Base-by-base conservation (phyloP, 371 early-diverging fungal species). In the Choanephora cucurbitarum region DNA sequence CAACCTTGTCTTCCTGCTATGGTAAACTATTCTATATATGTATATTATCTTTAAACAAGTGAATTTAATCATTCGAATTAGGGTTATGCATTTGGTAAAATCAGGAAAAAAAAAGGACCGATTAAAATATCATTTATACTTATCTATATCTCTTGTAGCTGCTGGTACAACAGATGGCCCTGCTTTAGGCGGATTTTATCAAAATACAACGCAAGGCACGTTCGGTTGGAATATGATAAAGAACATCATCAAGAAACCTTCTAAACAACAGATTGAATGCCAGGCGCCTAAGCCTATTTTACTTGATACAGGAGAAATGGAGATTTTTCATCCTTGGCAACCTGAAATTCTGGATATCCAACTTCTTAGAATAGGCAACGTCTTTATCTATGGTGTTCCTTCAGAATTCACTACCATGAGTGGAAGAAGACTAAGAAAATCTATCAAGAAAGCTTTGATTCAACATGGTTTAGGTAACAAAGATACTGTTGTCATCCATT, bases 151-250 rank as follows among this genome's bases (percentile, higher is more conserved):
- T 28, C 28, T 8, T 39, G 61, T 78, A 70, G 78, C 80, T 51
- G 84, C 85, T 39, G 88, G 87, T 45, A 88, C 88, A 15, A 86
- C 85, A 0, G 88, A 88, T 69, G 81, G 72, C 3, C 72, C 72
- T 24, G 75, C 69, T 1, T n/a, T 64, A 7, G 45, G 52, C 42
- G 67, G 70, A 7, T 72, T 79, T 49, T 69, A 66, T 44, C 79
- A 79, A 59, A 75, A 72, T 34, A 70, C 66, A 8, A 75, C 75
- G 3, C 44, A 61, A 34, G 66, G 67, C 0, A 67, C 62, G 43
- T 64, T 74, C 24, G 66, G 79, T 44, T 82, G 82, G 82, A 66
- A 72, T 50, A 44, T 75, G 8, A 48, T 84, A 11, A 49, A 75
- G 1, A 49, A 71, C 17, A 44, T 82, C 7, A 44, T 83, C 1